Percentiles rank a stretch among this genome's conserved stretches.
Conservation (phyloP, 148 eudicot genomes). For the Selenicereus undatus region DNA sequence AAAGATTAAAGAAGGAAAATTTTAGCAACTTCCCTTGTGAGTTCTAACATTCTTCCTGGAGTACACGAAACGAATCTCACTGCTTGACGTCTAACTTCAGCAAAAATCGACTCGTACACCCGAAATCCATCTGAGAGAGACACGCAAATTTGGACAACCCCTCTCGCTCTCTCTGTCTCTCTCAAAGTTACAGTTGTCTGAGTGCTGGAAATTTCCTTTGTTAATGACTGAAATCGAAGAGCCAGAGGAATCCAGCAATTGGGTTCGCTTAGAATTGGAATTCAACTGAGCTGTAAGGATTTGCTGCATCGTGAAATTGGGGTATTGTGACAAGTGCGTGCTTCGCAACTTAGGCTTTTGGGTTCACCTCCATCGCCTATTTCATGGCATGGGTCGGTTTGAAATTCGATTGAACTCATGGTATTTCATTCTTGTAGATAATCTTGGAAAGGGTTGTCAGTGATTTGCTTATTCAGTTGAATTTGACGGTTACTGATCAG, state of each 20-base stretch:
- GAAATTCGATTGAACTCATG: conserved; percentile 26
- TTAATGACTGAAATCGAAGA: conserved; percentile 31
- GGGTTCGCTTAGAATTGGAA: conserved; percentile 22
- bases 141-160: background rate
- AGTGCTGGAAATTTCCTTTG: conserved; percentile 12
- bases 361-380: conserved; percentile 10
- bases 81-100: conserved; percentile 3
- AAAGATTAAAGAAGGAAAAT: background rate
- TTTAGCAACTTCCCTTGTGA: background rate
- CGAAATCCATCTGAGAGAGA: conserved; percentile 13
- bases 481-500: background rate
- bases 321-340: conserved; percentile 20
- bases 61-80: conserved; percentile 35
- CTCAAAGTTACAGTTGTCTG: conserved; percentile 18
- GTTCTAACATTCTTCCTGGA: conserved; percentile 22
- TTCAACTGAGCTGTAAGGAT: conserved; percentile 17
- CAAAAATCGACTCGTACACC: conserved; percentile 3
- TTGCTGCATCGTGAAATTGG: conserved; percentile 17
- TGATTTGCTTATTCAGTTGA: conserved; percentile 7
- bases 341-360: conserved; percentile 10
- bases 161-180: conserved; percentile 12
- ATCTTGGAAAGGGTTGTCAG: conserved; percentile 5
- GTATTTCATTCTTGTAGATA: conserved; percentile 34
- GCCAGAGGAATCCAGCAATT: conserved; percentile 23
- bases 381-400: conserved; percentile 30